Percentiles rank a stretch among this genome's conserved stretches.
These are phyloP conservation scores for Verticillium dahliae DNA, from an alignment of 2,329 filamentous ascomycete species.

Conservation along the genomic window DNA sequence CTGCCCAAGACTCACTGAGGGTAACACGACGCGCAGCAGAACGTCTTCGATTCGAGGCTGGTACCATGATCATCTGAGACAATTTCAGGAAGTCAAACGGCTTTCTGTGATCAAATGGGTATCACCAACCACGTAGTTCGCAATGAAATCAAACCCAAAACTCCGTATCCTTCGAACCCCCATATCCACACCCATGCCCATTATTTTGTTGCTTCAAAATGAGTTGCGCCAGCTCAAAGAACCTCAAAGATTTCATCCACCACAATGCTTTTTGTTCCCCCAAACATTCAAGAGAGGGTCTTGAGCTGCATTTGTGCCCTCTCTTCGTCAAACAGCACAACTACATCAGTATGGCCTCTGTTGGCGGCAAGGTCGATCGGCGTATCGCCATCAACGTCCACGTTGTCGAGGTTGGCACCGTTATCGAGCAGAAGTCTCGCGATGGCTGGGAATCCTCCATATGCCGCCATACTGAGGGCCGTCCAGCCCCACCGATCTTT, in stretches of 20 bases:
- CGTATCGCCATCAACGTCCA: neutral
- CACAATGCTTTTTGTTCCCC: no score
- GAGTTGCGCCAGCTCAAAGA: no score
- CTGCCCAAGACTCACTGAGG: constrained; percentile 10
- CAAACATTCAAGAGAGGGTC: neutral
- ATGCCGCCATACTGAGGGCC: neutral
- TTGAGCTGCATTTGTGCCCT: neutral
- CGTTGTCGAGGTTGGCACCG: neutral
- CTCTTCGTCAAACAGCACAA: neutral
- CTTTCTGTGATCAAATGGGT: neutral
- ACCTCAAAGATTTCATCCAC: no score
- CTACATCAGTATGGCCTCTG: neutral
- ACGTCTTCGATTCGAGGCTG: neutral
- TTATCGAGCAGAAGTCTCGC: neutral
- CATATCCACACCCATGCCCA: no score
- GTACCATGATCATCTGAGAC: neutral
- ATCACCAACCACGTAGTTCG: neutral
- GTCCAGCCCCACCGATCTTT: neutral
- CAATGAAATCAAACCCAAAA: neutral
- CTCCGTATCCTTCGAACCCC: neutral
- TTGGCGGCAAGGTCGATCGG: neutral
- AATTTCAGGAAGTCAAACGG: neutral
- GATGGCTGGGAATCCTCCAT: neutral
- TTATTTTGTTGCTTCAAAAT: no score
- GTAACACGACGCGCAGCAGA: neutral